Percentiles rank a stretch among this genome's conserved stretches.
These are phyloP conservation scores for Nicotiana noctiflora DNA, from an alignment of 257 asterid species.

Conservation along the genomic window DNA sequence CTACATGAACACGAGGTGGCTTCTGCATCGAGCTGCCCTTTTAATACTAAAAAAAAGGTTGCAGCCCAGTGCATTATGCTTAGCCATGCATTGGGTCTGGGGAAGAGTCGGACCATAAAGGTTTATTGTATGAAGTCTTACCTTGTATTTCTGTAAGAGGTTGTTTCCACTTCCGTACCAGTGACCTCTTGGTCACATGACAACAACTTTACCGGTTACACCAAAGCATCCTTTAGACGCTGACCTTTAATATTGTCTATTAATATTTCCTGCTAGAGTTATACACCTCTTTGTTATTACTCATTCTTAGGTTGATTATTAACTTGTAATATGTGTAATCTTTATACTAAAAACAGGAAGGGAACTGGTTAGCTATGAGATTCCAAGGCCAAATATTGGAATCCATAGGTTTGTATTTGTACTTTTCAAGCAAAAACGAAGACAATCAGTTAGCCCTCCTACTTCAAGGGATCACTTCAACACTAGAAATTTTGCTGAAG, in stretches of 20 bases:
- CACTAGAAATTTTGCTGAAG: constrained; percentile 61
- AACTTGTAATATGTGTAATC: neutral
- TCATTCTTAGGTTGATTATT: neutral
- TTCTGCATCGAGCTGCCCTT: too few species aligned
- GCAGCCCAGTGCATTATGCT: too few species aligned
- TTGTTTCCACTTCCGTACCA: too few species aligned
- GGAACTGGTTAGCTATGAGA: constrained; percentile 56
- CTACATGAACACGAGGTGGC: too few species aligned
- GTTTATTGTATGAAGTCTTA: too few species aligned
- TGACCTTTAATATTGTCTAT: neutral
- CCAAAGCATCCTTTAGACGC: too few species aligned
- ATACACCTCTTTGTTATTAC: neutral
- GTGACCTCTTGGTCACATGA: too few species aligned
- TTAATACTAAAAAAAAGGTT: too few species aligned
- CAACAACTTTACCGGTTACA: too few species aligned
- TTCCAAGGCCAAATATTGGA: constrained; percentile 69
- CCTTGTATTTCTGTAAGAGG: too few species aligned
- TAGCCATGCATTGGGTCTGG: too few species aligned
- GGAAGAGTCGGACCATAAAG: fast-evolving
- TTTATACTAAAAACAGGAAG: constrained; percentile 34
- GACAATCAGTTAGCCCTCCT: constrained; percentile 55
- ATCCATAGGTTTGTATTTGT: constrained; percentile 82
- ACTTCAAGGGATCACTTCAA: constrained; percentile 50
- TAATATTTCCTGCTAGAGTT: neutral
- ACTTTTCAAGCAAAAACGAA: constrained; percentile 52